Evolutionary conservation across 148 eudicot species (phyloP), one percentile per base, ranked within the genome.

Genomic region (Linanthus parryae): DNA sequence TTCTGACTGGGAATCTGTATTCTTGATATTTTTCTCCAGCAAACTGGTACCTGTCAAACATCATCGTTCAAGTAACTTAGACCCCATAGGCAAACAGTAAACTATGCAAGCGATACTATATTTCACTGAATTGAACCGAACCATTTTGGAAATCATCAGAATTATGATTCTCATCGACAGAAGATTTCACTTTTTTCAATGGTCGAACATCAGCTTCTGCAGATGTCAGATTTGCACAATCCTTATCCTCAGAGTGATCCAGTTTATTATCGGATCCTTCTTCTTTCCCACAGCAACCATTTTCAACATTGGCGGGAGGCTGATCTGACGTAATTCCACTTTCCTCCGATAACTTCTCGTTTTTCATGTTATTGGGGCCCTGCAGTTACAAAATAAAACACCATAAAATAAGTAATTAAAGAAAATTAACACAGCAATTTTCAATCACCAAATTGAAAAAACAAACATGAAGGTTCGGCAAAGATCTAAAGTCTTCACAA

Each of bases 141-240:
- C 97, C 98, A 62, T 65, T 66, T 35, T 48, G 8, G 21, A 38
- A 39, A 57, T 67, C 75, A 38, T 33, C 33, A 8, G 66, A 35
- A 38, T 63, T 36, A 49, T 57, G 22, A 18, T 57, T 59, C 25
- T 68, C 80, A 58, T 78, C 77, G 39, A 27, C 25, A 39, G 62
- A 65, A 26, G 85, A 63, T 62, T 84, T 92, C 22, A 75, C 75
- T 75, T 80, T 88, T 66, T 92, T 88, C 18, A 61, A 42, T 44
- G 84, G 94, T 59, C 94, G 75, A 57, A 36, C 64, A 16, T 75
- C 99, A 69, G 73, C 84, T 24, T 57, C 23, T 22, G 20, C 65
- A 47, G 55, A 26, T 38, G 59, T 43, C 8, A 54, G 68, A 63
- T 71, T 66, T 7, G 42, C 27, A 25, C 52, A 8, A 16, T 67